Base-by-base conservation (phyloP, 1,284 basidiomycete genomes). In the Cystobasidium slooffiae region DNA sequence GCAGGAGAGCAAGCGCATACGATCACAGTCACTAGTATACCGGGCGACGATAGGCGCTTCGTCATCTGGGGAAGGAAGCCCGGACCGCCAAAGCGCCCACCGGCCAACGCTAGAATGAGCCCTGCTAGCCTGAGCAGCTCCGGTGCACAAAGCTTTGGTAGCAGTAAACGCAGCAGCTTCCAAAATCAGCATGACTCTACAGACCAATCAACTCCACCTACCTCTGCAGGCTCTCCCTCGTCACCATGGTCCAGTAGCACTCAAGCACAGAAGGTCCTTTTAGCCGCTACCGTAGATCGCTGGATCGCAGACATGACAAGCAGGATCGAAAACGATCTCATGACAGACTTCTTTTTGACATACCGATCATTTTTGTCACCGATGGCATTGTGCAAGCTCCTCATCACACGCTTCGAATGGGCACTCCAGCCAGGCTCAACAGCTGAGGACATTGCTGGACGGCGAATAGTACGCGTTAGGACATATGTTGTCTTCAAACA, bases 251-350 rank as follows among this genome's bases (percentile, higher is more conserved):
- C 64, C 16, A 53, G 41, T 39, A 37, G 46, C 44, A 37, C 59
- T 24, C 47, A 46, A 12, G 44, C 43, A 24, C 51, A 53, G 20
- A 73, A 62, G 52, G 64, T 91, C 46, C 83, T 94, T 16, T 84
- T 94, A 46, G 92, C 91, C 0, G 92, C 92, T 4, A 93, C 91
- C 3, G 91, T 94, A 77, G 92, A 94, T 81, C 88, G 92, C 0
- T 93, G 92, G 91, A 89, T 94, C 74, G 91, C 91, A 0, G 92
- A 94, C 80, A 84, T 94, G 59, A 94, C 92, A 43, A 91, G 89
- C 79, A 88, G 90, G 78, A 84, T 93, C 77, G 88, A 91, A 81
- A 91, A 91, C 75, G 90, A 92, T 80, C 90, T 93, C 78, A 85
- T 94, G 24, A 72, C 77, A 24, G 88, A 91, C 77, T 94, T 94